Base-by-base conservation (phyloP, 2,329 filamentous ascomycete genomes). In the Colletotrichum sp. region DNA sequence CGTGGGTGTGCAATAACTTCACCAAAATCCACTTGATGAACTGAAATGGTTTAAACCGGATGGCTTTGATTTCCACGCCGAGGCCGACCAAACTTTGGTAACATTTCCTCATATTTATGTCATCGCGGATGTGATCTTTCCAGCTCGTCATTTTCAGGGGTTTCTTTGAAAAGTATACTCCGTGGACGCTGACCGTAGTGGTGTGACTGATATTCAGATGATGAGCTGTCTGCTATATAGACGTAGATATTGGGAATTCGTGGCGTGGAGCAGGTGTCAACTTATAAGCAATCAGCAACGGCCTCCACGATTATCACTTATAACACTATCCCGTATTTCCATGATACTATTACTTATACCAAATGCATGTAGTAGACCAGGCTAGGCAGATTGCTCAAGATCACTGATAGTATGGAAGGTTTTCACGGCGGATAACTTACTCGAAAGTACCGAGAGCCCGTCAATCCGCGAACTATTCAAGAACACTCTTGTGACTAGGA, bases 261-360 rank as follows among this genome's bases (percentile, higher is more conserved):
- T 0, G 0, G 18, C 9, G 9, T 6, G 39, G 39, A 0, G 0
- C 39, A n/a, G 18, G 39, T n/a, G 3, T n/a, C 9, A 10, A 44
- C 16, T 18, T 2, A 39, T 18, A 1, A 39, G 8, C 15, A 18
- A 0, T 39, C 15, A 18, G 36, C 0, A 8, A 39, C 36, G 3
- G 15, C 15, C 16, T 3, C 36, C 8, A 0, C 1, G 16, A 39
- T 39, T 39, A 2, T 39, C 8, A 1, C 4, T 39, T 39, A 1
- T 9, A 1, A 39, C 16, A 39, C 36, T 0, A 39, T 39, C 36
- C 1, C 36, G 8, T 39, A 0, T 16, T 39, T 4, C 16, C 36
- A 39, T 8, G 36, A 18, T 3, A 2, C 16, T 2, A 18, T 1
- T 39, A 39, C 16, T 39, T 39, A 18, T 39, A 39, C 8, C 2